Evolutionary conservation across 2,329 filamentous ascomycete genomes (phyloP), one percentile per base, ranked within the genome.

Genomic region (Colletotrichum cordylinicola): DNA sequence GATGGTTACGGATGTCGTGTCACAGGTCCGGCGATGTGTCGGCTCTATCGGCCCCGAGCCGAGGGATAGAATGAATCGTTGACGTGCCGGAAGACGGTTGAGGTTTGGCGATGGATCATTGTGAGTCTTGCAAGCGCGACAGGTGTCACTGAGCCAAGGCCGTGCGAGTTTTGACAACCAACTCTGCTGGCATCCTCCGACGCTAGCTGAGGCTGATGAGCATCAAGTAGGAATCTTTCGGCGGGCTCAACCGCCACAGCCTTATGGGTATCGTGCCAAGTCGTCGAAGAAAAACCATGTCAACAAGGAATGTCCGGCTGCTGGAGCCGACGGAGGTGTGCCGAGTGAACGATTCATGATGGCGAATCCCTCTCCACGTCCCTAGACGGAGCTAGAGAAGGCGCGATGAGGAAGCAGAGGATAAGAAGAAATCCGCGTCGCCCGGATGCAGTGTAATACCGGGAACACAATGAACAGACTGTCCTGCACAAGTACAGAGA

Each of bases 361-460:
- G n/a, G 48, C 7, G 18, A 24, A 6, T 48, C 24, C 21, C 37
- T 74, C 67, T 71, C 33, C 60, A 29, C 29, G 52, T 31, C 67
- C 15, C 37, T 31, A 31, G 48, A 13, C 21, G 31, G 16, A 60
- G 29, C 67, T 61, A 48, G 72, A 60, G 60, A 33, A 37, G 58
- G 12, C 72, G 48, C 21, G 52, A 60, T 71, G 67, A 74, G 37
- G 18, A 21, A 64, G 24, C 9, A 27, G 3, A 16, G 21, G 9
- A 31, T 13, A 48, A 15, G 37, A 21, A 55, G 21, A 4, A 31
- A 39, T 15, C 66, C 31, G 67, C 67, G 52, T 71, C 60, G 37
- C 35, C 48, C 64, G 56, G 66, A 73, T 33, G 71, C 52, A 60
- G 70, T 67, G 70, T 73, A 27, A 56, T 62, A 69, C 31, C 31